Conservation (phyloP, 2,329 filamentous ascomycete genomes). For the Teratosphaeria pseudoeucalypti region DNA sequence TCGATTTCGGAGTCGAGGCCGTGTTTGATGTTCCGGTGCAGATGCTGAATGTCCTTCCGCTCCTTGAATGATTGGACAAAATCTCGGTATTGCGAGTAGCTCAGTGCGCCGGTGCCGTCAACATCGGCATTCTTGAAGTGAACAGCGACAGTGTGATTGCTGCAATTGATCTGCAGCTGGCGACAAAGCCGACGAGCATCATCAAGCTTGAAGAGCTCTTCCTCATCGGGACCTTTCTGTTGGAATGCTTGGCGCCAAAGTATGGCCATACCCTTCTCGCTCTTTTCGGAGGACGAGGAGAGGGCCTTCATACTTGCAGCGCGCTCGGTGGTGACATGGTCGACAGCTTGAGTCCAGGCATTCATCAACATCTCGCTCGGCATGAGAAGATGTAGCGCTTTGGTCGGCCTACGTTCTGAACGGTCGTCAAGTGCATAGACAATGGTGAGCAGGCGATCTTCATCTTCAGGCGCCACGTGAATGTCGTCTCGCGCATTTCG, state of each 20-base stretch:
- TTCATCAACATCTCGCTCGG: slow-evolving; percentile 60
- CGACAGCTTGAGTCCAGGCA: slow-evolving; percentile 74
- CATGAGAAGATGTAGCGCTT: slow-evolving; percentile 80
- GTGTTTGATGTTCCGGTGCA: slow-evolving; percentile 52
- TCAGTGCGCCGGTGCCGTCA: slow-evolving; percentile 54
- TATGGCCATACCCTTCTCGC: slow-evolving; percentile 57
- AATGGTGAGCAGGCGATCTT: slow-evolving; percentile 77
- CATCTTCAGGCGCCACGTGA: slow-evolving; percentile 55
- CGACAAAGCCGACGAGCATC: slow-evolving; percentile 78
- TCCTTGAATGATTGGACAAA: slow-evolving; percentile 79
- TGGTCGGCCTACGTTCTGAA: slow-evolving; percentile 58
- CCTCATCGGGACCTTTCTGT: slow-evolving; percentile 49
- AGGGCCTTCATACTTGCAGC: slow-evolving; percentile 85
- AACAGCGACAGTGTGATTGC: slow-evolving; percentile 58
- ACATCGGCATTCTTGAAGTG: slow-evolving; percentile 66
- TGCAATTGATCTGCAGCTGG: slow-evolving; percentile 84
- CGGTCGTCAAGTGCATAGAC: slow-evolving; percentile 72
- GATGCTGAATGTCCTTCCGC: slow-evolving; percentile 65
- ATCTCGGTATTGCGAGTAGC: slow-evolving; percentile 69
- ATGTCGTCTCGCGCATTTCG: slow-evolving; percentile 83
- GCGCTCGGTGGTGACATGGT: slow-evolving; percentile 73
- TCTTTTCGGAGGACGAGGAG: slow-evolving; percentile 64
- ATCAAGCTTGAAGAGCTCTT: slow-evolving; percentile 64
- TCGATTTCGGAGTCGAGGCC: slow-evolving; percentile 51
- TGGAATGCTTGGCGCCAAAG: slow-evolving; percentile 74